Evolutionary conservation across 73 alveolate species (phyloP).

Genomic region (Tetrahymena thermophila): DNA sequence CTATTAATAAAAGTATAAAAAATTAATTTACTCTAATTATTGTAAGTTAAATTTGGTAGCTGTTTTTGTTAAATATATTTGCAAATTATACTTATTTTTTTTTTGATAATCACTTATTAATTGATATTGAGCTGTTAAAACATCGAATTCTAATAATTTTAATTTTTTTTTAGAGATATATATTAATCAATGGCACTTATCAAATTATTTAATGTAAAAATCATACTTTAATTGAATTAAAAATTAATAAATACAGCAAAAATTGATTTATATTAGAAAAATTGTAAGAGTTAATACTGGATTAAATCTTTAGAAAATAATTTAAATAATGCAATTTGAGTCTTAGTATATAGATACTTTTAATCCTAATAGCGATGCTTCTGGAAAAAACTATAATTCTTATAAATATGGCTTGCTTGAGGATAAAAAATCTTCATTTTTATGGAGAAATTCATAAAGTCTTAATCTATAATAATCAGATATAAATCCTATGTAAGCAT

Average conservation of each 20-base stretch:
- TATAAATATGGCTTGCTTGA: background rate
- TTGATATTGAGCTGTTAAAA: background rate
- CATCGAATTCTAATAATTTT: no score
- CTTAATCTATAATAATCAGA: background rate
- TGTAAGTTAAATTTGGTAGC: background rate
- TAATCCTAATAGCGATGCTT: background rate
- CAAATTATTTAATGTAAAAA: no score
- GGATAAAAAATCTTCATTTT: background rate
- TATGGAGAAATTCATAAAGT: background rate
- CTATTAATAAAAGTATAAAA: no score
- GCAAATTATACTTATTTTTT: no score
- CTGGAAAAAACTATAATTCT: background rate
- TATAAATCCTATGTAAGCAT: background rate
- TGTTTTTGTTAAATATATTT: background rate
- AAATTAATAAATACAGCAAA: background rate
- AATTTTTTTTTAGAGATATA: no score
- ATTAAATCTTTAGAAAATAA: no score
- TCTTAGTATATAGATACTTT: background rate
- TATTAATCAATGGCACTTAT: background rate
- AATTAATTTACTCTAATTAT: background rate
- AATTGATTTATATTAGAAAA: background rate
- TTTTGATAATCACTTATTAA: no score
- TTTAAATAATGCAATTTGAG: background rate
- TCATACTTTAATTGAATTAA: background rate
- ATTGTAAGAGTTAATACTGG: background rate